phyloP scores from a whole-genome alignment of 805 yeast genomes.

The Saccharomycopsis sp. region DNA sequence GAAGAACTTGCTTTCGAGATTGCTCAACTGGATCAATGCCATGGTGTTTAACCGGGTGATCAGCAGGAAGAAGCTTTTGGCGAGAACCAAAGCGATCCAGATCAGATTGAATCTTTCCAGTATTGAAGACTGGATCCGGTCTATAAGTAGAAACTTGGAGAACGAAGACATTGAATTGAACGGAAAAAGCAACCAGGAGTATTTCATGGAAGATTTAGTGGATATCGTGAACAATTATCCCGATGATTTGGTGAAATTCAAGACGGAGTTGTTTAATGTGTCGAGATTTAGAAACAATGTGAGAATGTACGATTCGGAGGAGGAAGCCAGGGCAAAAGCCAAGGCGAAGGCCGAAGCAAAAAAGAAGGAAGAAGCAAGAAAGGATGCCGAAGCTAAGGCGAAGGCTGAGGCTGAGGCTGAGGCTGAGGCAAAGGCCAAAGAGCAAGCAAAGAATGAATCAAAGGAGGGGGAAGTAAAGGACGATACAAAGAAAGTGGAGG shows the following conservation, averaged over 20 bases:
- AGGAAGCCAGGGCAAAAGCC: neutral
- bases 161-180: constrained; percentile 20
- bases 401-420: neutral
- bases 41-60: constrained; percentile 68
- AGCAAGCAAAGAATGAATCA: constrained; percentile 1
- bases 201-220: constrained; percentile 6
- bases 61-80: constrained; percentile 53
- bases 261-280: constrained; percentile 26
- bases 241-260: constrained; percentile 27
- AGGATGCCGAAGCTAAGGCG: neutral
- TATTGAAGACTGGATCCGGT: constrained; percentile 89
- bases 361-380: neutral
- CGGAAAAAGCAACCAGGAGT: constrained; percentile 12
- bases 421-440: constrained; percentile 1
- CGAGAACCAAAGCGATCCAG: constrained; percentile 84
- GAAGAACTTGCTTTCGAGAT: constrained; percentile 70
- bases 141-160: constrained; percentile 22
- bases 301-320: constrained; percentile 4
- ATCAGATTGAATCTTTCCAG: constrained; percentile 79
- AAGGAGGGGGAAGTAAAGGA: neutral
- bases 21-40: constrained; percentile 66
- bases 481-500: neutral
- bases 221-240: constrained; percentile 26
- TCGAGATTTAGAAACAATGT: constrained; percentile 25
- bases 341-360: neutral